phyloP scores from a whole-genome alignment of 139 green algal species.

The Mychonastes homosphaera region DNA sequence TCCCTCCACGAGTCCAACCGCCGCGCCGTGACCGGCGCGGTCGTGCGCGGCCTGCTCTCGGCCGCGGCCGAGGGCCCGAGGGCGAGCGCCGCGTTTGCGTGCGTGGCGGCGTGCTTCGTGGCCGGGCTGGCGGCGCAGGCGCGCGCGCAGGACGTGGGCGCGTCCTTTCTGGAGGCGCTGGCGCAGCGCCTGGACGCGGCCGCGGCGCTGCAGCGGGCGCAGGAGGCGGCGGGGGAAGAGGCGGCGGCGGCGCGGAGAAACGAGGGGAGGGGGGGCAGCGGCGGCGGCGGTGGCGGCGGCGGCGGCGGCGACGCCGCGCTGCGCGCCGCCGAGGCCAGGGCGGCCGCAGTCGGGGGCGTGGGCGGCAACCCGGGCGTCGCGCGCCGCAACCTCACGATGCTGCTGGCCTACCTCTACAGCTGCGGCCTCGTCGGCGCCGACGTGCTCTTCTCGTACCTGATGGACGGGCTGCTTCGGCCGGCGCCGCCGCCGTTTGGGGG shows the following conservation, averaged over 20 bases:
- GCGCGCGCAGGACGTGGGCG: conserved; percentile 35
- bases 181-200: conserved; percentile 29
- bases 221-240: too few relatives aligned
- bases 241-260: background rate
- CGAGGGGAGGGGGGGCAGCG: conserved; percentile 16
- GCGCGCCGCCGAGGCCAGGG: too few relatives aligned
- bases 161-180: conserved; percentile 38
- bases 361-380: too few relatives aligned
- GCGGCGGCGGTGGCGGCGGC: too few relatives aligned
- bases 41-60: conserved; percentile 40
- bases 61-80: conserved; percentile 56
- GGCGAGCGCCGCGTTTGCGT: conserved; percentile 59
- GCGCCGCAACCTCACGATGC: conserved; percentile 42
- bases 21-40: conserved; percentile 30
- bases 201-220: too few relatives aligned
- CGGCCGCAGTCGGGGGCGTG: too few relatives aligned
- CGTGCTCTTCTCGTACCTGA: conserved; percentile 39
- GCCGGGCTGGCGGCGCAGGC: conserved; percentile 39
- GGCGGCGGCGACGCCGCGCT: too few relatives aligned
- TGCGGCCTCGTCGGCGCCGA: conserved; percentile 37
- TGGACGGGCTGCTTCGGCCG: conserved; percentile 24
- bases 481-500: too few relatives aligned
- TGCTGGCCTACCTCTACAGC: conserved; percentile 46
- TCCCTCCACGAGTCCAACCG: conserved; percentile 42
- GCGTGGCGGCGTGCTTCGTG: conserved; percentile 53